Conservation (phyloP, 805 yeast genomes). For the Grigorovia yakushimaensis region DNA sequence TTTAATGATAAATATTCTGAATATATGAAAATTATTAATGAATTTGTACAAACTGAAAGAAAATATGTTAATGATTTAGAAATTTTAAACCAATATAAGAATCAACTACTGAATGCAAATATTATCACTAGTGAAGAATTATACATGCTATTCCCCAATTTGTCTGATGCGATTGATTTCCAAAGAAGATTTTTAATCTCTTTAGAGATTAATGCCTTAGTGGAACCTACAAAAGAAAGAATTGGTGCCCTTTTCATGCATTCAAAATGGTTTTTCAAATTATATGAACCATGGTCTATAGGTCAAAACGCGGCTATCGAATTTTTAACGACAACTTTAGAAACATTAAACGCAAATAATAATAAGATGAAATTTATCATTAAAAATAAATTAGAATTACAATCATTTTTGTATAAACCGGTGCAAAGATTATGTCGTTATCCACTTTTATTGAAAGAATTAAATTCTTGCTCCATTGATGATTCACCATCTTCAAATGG, state of each 20-base stretch:
- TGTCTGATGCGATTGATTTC: slow-evolving; percentile 76
- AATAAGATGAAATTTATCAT: slow-evolving; percentile 44
- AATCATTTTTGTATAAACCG: slow-evolving; percentile 83
- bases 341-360: slow-evolving; percentile 34
- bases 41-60: slow-evolving; percentile 81
- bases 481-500: neutral
- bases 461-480: slow-evolving; percentile 33
- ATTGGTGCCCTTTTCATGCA: slow-evolving; percentile 83
- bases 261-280: slow-evolving; percentile 74
- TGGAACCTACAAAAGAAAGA: slow-evolving; percentile 67
- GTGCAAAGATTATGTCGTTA: slow-evolving; percentile 94
- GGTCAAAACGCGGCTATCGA: slow-evolving; percentile 85
- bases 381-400: slow-evolving; percentile 82
- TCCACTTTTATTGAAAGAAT: slow-evolving; percentile 71
- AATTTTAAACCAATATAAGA: slow-evolving; percentile 54
- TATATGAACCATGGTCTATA: slow-evolving; percentile 90
- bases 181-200: slow-evolving; percentile 86
- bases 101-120: slow-evolving; percentile 56
- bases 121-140: slow-evolving; percentile 69
- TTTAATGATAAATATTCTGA: slow-evolving; percentile 23
- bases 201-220: slow-evolving; percentile 73
- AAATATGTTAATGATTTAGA: slow-evolving; percentile 89
- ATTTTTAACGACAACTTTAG: slow-evolving; percentile 41
- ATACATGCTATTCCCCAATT: slow-evolving; percentile 75
- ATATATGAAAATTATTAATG: slow-evolving; percentile 59